Evolutionary conservation across 306 rosid species (phyloP).

Genomic region (Rosa lucieae): DNA sequence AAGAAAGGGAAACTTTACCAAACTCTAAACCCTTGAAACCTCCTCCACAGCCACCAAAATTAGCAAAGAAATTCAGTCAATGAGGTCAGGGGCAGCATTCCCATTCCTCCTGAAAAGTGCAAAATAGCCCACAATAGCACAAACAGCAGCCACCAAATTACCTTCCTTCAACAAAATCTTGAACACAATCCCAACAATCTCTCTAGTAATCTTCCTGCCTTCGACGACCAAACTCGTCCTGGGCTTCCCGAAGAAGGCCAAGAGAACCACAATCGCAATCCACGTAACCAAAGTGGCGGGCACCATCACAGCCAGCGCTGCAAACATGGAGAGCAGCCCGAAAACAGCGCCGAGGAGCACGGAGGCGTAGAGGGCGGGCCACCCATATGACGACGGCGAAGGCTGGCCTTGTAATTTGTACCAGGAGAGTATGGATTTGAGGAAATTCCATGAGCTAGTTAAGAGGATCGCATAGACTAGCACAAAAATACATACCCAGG

Average conservation of each 20-base stretch:
- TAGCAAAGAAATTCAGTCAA: conserved; percentile 11
- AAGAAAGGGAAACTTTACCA: conserved; percentile 8
- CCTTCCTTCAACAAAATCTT: conserved; percentile 88
- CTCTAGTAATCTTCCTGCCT: conserved; percentile 78
- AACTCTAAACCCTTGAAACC: conserved; percentile 6
- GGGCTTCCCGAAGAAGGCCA: conserved; percentile 91
- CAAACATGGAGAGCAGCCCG: conserved; percentile 79
- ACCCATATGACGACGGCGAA: conserved; percentile 38
- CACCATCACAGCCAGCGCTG: conserved; percentile 70
- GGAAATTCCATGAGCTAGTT: conserved; percentile 63
- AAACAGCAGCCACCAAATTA: conserved; percentile 77
- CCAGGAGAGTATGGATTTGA: conserved; percentile 68
- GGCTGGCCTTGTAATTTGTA: conserved; percentile 47
- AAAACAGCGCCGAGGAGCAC: conserved; percentile 79
- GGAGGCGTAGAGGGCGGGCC: conserved; percentile 88
- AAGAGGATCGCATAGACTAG: conserved; percentile 57
- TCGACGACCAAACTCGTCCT: conserved; percentile 67
- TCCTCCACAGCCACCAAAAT: neutral
- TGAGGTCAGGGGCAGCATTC: conserved; percentile 24
- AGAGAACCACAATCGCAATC: conserved; percentile 76
- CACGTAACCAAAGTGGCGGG: conserved; percentile 86
- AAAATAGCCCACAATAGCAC: conserved; percentile 86
- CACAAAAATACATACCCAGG: conserved; percentile 69
- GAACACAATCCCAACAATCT: conserved; percentile 58
- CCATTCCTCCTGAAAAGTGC: conserved; percentile 57